Evolutionary conservation across 1,284 basidiomycete genomes (phyloP).

Genomic region (Prillingera fragicola): DNA sequence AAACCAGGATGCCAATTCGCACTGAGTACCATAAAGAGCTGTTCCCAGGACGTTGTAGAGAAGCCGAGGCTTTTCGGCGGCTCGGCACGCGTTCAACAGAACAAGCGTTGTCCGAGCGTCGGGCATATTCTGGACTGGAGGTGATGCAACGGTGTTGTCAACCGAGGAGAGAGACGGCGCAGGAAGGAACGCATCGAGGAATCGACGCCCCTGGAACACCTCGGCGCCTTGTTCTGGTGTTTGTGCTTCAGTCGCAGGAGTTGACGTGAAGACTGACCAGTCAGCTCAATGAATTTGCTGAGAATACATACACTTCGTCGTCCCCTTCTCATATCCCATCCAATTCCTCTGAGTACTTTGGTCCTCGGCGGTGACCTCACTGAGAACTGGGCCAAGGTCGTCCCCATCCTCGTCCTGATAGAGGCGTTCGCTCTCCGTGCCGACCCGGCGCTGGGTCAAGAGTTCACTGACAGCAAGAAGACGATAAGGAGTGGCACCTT

Average conservation of each 20-base stretch:
- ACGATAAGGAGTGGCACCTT: constrained; percentile 2
- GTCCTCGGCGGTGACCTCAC: neutral
- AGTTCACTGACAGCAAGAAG: constrained; percentile 13
- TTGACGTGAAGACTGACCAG: neutral
- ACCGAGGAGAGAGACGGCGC: neutral
- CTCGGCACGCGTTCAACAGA: neutral
- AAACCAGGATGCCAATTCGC: constrained; percentile 5
- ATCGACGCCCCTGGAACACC: neutral
- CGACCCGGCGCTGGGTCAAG: constrained; percentile 4
- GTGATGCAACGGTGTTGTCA: neutral
- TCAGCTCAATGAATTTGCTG: neutral
- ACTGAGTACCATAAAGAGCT: constrained; percentile 2
- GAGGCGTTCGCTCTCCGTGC: neutral
- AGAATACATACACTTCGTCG: neutral
- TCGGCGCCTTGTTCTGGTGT: no score
- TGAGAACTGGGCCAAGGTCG: constrained; percentile 5
- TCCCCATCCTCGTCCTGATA: constrained; percentile 18
- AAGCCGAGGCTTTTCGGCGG: neutral
- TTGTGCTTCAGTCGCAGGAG: no score
- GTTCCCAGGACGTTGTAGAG: constrained; percentile 8
- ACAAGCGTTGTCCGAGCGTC: neutral
- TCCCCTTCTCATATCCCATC: constrained; percentile 1
- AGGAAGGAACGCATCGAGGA: constrained; percentile 6
- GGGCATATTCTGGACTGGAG: no score
- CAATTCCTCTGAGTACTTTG: constrained; percentile 5